Base-by-base conservation (phyloP, 129 eudicot species). In the Lonicera japonica region DNA sequence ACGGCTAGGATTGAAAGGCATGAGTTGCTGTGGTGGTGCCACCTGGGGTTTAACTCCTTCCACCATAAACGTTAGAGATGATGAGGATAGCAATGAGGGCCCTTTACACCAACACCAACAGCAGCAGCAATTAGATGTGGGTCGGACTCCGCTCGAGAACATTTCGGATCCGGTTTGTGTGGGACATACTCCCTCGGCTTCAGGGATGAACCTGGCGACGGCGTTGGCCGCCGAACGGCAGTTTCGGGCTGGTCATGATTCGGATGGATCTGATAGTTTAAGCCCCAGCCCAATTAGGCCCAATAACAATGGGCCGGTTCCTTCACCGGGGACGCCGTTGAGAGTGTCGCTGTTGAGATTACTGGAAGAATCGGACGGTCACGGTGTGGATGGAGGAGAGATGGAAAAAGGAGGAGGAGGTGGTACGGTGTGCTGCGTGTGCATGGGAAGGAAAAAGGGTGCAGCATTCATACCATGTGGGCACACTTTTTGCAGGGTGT, bases 401-500 rank as follows among this genome's bases (percentile, higher is more conserved):
- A 74, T 60, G 40, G 65, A 58, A 36, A 66, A 45, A 8, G 62
- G 41, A 1, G 66, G 36, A 4, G 68, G 14, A 16, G 51, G 25
- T 63, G 94, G 80, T 70, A 48, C 64, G 2, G 61, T 84, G 81
- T 91, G 97, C 58, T 91, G 97, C 79, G 97, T 91, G 87, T 91
- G 97, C 80, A 91, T 91, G 97, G 86, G 82, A 69, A 91, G 95
- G 80, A 91, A 75, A 39, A 91, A 87, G 51, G 97, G 95, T 5
- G 94, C 97, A 20, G 97, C 97, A 47, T 82, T 91, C 54, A 87
- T 91, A 64, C 97, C 97, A 41, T 91, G 97, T 65, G 95, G 95
- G 0, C 97, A 90, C 67, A 87, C 95, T 0, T 90, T 80, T 72
- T 90, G 97, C 65, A 73, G 97, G 79, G 90, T 84, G 82, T 90